These are phyloP conservation scores for Cercospora sp. DNA, from an alignment of 2,329 filamentous ascomycete genomes.

Conservation along the genomic window DNA sequence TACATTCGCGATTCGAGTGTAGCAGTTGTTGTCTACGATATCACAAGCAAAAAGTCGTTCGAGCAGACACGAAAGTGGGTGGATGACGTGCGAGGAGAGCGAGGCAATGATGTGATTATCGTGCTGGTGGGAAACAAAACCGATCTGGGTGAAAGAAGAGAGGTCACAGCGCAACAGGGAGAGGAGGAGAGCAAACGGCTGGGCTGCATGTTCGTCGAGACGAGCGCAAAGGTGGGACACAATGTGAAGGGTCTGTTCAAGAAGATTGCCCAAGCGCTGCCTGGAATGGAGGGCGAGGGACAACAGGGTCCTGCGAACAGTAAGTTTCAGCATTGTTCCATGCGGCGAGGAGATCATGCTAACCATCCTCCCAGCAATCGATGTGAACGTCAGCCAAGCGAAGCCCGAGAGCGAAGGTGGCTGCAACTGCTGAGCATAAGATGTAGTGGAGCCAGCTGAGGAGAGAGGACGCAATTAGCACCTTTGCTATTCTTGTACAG, in stretches of 20 bases:
- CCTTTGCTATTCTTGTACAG: slow-evolving; percentile 13
- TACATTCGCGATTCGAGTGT: slow-evolving; percentile 99
- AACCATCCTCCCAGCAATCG: slow-evolving; percentile 35
- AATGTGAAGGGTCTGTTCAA: slow-evolving; percentile 98
- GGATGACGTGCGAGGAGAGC: slow-evolving; percentile 92
- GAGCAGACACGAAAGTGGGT: slow-evolving; percentile 99
- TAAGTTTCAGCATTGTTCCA: slow-evolving; percentile 50
- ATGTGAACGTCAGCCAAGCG: slow-evolving; percentile 40
- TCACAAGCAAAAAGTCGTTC: slow-evolving; percentile 84
- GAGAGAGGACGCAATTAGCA: neutral
- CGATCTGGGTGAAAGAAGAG: slow-evolving; percentile 95
- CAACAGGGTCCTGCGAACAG: slow-evolving; percentile 76
- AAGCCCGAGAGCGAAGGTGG: slow-evolving; percentile 42
- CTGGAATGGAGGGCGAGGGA: slow-evolving; percentile 93
- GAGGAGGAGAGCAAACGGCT: slow-evolving; percentile 98
- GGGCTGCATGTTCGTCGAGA: slow-evolving; percentile 98
- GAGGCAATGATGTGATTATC: slow-evolving; percentile 98
- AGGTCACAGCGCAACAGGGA: slow-evolving; percentile 93
- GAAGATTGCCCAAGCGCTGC: slow-evolving; percentile 95
- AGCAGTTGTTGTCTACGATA: slow-evolving; percentile 97
- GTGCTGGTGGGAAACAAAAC: slow-evolving; percentile 99
- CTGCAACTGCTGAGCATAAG: slow-evolving; percentile 37
- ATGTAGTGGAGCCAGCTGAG: neutral
- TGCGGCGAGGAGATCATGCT: slow-evolving; percentile 14
- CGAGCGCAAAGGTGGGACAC: slow-evolving; percentile 93